Evolutionary conservation across 768 basidiomycete species (phyloP).

Genomic region (Serendipita sp.): DNA sequence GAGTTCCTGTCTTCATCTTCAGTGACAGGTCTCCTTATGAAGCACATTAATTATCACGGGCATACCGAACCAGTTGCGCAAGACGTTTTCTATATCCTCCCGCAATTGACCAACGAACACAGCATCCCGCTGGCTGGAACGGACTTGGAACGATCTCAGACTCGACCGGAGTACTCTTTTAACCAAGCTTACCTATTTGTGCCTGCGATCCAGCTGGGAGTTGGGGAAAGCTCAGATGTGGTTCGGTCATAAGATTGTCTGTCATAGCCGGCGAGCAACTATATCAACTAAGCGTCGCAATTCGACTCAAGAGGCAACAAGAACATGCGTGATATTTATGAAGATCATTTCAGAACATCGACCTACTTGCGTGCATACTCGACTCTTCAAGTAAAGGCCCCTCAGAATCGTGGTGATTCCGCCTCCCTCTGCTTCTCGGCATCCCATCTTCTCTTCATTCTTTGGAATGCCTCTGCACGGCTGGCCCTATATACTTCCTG

Average conservation of each 20-base stretch:
- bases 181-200: slow-evolving; percentile 55
- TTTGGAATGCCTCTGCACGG: slow-evolving; percentile 1
- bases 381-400: neutral
- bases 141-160: slow-evolving; percentile 31
- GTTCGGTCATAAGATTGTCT: neutral
- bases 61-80: slow-evolving; percentile 64
- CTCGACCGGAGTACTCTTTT: neutral
- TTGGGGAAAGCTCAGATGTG: slow-evolving; percentile 17
- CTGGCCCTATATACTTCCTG: neutral
- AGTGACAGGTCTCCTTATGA: neutral
- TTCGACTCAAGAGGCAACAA: neutral
- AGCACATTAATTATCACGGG: neutral
- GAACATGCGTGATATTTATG: neutral
- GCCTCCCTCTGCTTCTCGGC: neutral
- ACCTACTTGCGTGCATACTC: too few species aligned
- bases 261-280: neutral
- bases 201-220: slow-evolving; percentile 72
- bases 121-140: slow-evolving; percentile 70
- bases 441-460: neutral
- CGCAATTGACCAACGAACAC: slow-evolving; percentile 59
- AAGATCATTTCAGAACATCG: too few species aligned
- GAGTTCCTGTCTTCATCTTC: slow-evolving; percentile 37
- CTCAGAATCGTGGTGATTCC: neutral
- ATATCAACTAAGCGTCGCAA: neutral
- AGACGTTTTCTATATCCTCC: slow-evolving; percentile 56